A percentile compares a stretch with the other conserved stretches of the same genome.
Evolutionary conservation across 2,329 filamentous ascomycete genomes (phyloP).

Genomic region (Cladorrhinum sp.): DNA sequence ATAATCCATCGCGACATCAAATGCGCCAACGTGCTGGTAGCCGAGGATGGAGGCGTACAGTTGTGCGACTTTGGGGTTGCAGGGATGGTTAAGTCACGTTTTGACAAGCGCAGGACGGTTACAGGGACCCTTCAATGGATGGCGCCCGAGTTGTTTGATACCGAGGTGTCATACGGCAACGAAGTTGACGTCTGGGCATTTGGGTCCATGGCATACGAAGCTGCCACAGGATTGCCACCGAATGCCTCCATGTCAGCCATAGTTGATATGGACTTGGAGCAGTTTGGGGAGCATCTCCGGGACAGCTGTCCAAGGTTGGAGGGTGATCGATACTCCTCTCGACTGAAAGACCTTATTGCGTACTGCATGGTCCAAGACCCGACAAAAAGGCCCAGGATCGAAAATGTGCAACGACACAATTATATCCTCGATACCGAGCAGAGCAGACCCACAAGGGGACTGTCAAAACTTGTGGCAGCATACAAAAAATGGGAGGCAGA

Average conservation of each 20-base stretch:
- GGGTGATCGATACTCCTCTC: slow-evolving; percentile 66
- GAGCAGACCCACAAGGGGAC: slow-evolving; percentile 59
- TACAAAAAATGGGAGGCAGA: slow-evolving; percentile 74
- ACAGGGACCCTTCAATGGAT: slow-evolving; percentile 85
- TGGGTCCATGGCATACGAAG: slow-evolving; percentile 76
- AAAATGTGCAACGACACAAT: slow-evolving; percentile 65
- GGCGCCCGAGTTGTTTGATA: slow-evolving; percentile 73
- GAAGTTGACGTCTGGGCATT: slow-evolving; percentile 84
- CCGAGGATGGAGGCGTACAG: slow-evolving; percentile 72
- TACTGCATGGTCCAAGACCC: slow-evolving; percentile 71
- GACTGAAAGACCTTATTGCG: slow-evolving; percentile 66
- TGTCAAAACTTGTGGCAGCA: slow-evolving; percentile 65
- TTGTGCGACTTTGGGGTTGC: slow-evolving; percentile 84
- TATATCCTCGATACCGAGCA: slow-evolving; percentile 64
- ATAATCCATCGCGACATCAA: slow-evolving; percentile 72
- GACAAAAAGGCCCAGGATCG: slow-evolving; percentile 64
- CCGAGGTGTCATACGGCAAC: slow-evolving; percentile 62
- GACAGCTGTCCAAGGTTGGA: slow-evolving; percentile 66
- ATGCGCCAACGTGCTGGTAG: slow-evolving; percentile 76
- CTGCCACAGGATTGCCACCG: slow-evolving; percentile 73
- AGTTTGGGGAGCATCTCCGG: slow-evolving; percentile 56
- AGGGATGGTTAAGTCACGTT: slow-evolving; percentile 70
- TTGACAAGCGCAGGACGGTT: slow-evolving; percentile 75
- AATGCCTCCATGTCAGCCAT: slow-evolving; percentile 57
- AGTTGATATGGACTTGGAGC: slow-evolving; percentile 40